Base-by-base conservation (phyloP, 352 stramenopile genomes). In the Phytophthora uliginosa region DNA sequence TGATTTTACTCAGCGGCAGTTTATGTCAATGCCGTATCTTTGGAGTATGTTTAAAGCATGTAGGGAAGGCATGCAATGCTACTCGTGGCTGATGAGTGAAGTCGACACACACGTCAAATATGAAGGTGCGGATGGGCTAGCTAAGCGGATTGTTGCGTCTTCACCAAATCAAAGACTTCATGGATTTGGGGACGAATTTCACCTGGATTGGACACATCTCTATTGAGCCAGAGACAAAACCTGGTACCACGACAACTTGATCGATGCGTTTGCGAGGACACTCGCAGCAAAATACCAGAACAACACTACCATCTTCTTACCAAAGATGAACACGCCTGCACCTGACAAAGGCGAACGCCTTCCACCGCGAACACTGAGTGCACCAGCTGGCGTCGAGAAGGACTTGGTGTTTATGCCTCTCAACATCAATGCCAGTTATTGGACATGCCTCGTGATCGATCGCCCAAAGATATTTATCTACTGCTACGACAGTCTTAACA, bases 161-260 rank as follows among this genome's bases (percentile, higher is more conserved):
- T 48, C 36, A 24, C 62, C 38, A 8, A 13, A 1, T 20, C 24
- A 61, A 13, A 9, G 51, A 8, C 52, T 61, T 10, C 6, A 20
- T 7, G 51, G 38, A 13, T 69, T 62, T n/a, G 40, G 40, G 22
- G 36, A 34, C 1, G 62, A 17, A 7, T 62, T 57, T 34, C 17
- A 62, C 5, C 4, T 69, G 18, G 51, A 56, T 8, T 69, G 26
- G 36, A 57, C 17, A 1, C 52, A 51, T 26, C 2, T 69, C 0
- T 56, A 69, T 20, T 62, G 51, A 22, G 51, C 36, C 24, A 34
- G 51, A 8, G 15, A 2, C 0, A 10, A 22, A 3, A 24, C 7
- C 10, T 61, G 61, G 61, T 60, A 22, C 10, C 12, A 68, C 15
- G 61, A 68, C 51, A 56, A 68, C 8, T 47, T 55, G 7, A 61